Base-by-base conservation (phyloP, 768 basidiomycete genomes). In the Pulveroboletus sp. region DNA sequence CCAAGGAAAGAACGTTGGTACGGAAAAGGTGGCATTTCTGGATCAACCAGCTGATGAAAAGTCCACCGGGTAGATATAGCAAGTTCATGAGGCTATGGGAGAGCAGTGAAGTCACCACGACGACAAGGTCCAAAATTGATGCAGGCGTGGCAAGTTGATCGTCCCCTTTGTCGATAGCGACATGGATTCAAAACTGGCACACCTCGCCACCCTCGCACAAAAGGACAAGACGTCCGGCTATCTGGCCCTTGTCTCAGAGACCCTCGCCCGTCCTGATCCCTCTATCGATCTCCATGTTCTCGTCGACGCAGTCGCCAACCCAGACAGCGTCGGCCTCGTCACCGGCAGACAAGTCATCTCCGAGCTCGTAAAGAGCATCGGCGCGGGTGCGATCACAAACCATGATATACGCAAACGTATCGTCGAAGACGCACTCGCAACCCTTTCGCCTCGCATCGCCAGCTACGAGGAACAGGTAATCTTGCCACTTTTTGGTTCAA, bases 381-480 rank as follows among this genome's bases (percentile, higher is more conserved):
- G 74, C 20, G 79, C 81, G 33, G 80, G 79, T 25, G 66, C 62
- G 3, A 72, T 87, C 57, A 70, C 76, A 38, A 71, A 81, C 57
- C 60, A 72, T 13, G 82, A 84, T 10, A 61, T 81, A 14, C 79
- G 80, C 58, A 89, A 89, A 65, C 75, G 76, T 47, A 77, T 94
- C 35, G 82, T 97, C 8, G 76, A 90, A 64, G 83, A 85, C 35
- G 85, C 87, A 0, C 75, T 97, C 29, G 70, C 74, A 17, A 76
- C 80, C 27, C 72, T 89, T 33, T 84, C 91, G 64, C 82, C 87
- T 17, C 77, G 90, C 47, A 79, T 93, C 57, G 91, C 90, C 53
- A 93, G 87, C 66, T 95, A 90, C 60, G 95, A 99, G 65, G 94
- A 97, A 69, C 94, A 97, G 78, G 97, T 49, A 14, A 32, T 23